Percentiles rank a stretch among this genome's conserved stretches.
Conservation (phyloP, 163 green algal species). For the Trebouxia gelatinosa region DNA sequence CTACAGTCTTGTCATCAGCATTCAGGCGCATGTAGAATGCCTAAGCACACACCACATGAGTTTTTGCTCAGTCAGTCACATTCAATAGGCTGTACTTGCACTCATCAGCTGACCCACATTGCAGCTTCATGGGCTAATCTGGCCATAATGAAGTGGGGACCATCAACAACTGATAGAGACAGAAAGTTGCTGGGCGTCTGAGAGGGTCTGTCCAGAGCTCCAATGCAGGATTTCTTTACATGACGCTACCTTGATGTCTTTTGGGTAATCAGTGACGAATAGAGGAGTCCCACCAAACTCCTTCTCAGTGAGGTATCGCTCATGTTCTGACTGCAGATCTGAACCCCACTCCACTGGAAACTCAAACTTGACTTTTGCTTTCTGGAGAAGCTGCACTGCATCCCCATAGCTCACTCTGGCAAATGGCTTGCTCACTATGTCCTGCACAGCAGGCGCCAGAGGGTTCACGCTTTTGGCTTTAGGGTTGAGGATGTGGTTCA, state of each 20-base stretch:
- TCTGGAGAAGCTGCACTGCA: slow-evolving; percentile 85
- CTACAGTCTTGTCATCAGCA: slow-evolving; percentile 70
- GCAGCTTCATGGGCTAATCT: no score
- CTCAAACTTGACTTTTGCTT: slow-evolving; percentile 76
- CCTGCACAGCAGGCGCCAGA: slow-evolving; percentile 37
- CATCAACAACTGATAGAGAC: no score
- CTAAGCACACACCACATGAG: no score
- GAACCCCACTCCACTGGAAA: slow-evolving; percentile 85
- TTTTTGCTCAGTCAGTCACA: no score
- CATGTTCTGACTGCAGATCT: slow-evolving; percentile 94
- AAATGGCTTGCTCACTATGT: slow-evolving; percentile 80
- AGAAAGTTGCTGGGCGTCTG: no score
- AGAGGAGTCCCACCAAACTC: slow-evolving; percentile 89
- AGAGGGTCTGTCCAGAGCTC: no score
- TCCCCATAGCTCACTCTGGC: slow-evolving; percentile 92
- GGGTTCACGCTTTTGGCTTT: not conserved
- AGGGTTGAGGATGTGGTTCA: no score
- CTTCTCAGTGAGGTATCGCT: slow-evolving; percentile 93
- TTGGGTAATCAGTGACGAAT: slow-evolving; percentile 96
- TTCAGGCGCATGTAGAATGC: slow-evolving; percentile 78
- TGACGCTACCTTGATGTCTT: slow-evolving; percentile 96
- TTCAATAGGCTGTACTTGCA: no score
- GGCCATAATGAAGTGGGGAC: no score
- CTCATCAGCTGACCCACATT: no score
- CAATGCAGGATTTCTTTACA: no score